A percentile compares a stretch with the other conserved stretches of the same genome.
phyloP scores from a whole-genome alignment of 179 eudicot genomes.

The Silene coronaria region DNA sequence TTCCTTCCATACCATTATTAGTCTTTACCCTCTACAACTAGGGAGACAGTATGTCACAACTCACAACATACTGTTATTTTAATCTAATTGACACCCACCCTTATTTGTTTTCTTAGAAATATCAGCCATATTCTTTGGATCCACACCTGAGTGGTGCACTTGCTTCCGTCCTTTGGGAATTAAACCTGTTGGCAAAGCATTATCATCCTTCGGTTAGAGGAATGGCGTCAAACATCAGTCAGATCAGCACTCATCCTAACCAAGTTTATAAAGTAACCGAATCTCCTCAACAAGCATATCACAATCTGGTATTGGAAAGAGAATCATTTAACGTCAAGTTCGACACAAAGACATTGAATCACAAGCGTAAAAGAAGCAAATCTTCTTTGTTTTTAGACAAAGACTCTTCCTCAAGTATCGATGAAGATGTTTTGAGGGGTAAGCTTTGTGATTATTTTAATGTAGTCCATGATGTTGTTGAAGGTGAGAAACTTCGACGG shows the following conservation, averaged over 20 bases:
- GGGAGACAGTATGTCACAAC: not conserved
- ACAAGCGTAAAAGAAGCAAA: conserved; percentile 47
- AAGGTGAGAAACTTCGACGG: conserved; percentile 53
- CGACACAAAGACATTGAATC: conserved; percentile 35
- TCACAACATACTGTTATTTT: not conserved
- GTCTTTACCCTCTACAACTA: too few relatives aligned
- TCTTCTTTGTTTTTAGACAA: conserved; percentile 17
- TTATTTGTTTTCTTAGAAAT: conserved; percentile 44
- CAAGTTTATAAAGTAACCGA: conserved; percentile 52
- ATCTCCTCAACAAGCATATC: conserved; percentile 75
- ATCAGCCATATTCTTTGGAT: conserved; percentile 73
- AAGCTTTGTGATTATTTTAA: conserved; percentile 61
- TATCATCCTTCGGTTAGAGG: conserved; percentile 74
- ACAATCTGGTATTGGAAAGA: conserved; percentile 46
- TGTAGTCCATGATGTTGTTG: conserved; percentile 53
- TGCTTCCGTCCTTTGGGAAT: conserved; percentile 94
- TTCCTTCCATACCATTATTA: too few relatives aligned
- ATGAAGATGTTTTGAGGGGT: conserved; percentile 51
- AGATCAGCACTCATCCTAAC: conserved; percentile 38
- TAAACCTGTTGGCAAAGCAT: conserved; percentile 67
- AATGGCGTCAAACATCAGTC: conserved; percentile 62
- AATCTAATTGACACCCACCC: not conserved
- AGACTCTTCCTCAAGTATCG: conserved; percentile 22
- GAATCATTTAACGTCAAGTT: conserved; percentile 37
- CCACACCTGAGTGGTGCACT: conserved; percentile 93